A percentile compares a stretch with the other conserved stretches of the same genome.
Conservation (phyloP, 73 alveolate genomes). For the Paramecium octaurelia region DNA sequence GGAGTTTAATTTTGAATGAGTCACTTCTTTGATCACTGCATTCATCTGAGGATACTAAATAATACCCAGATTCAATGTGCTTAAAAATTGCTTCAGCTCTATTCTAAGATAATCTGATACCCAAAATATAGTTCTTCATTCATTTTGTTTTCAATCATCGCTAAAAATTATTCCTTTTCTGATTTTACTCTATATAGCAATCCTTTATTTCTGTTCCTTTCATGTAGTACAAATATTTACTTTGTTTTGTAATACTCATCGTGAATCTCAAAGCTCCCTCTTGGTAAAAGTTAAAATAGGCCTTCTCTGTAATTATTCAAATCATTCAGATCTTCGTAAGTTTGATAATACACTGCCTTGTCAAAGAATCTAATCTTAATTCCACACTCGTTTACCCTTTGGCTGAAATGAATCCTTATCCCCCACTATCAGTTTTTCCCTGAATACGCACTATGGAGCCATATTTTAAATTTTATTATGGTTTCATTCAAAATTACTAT, state of each 20-base stretch:
- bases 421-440: background rate
- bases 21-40: background rate
- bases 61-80: conserved; percentile 18
- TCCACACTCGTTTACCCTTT: background rate
- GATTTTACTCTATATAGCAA: background rate
- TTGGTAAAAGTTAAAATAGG: background rate
- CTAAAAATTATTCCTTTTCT: background rate
- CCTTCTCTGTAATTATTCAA: conserved; percentile 21
- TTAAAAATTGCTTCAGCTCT: conserved; percentile 37
- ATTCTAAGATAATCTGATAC: background rate
- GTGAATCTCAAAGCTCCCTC: conserved; percentile 37
- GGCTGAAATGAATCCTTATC: background rate
- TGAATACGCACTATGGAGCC: conserved; percentile 9
- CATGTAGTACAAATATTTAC: background rate
- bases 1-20: background rate
- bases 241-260: background rate
- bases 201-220: background rate
- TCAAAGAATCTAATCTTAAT: background rate
- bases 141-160: background rate
- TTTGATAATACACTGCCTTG: background rate
- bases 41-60: background rate
- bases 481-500: background rate
- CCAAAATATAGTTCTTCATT: conserved; percentile 36
- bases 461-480: conserved; percentile 1
- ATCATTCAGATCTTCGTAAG: background rate